Percentiles rank a stretch among this genome's conserved stretches.
Conservation (phyloP, 345 rosid genomes). For the Litchi chinensis region DNA sequence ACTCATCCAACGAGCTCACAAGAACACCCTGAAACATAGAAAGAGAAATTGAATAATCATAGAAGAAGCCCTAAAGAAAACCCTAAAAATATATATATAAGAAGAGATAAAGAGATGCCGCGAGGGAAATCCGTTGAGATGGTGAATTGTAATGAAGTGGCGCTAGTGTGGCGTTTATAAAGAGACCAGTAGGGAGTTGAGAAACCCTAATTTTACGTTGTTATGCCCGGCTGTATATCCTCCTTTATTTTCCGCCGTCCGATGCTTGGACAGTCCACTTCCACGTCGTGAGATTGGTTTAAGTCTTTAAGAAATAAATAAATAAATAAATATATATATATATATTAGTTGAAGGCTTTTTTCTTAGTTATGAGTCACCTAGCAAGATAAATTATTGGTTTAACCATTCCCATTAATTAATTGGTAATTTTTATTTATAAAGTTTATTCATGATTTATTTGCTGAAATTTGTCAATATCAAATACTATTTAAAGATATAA, state of each 20-base stretch:
- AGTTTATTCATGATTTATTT: too few relatives aligned
- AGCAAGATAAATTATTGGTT: too few relatives aligned
- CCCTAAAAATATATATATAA: neutral
- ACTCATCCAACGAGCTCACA: neutral
- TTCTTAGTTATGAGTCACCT: too few relatives aligned
- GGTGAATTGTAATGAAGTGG: neutral
- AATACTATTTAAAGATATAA: too few relatives aligned
- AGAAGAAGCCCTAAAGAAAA: neutral
- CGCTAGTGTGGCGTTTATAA: neutral
- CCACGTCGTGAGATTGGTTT: too few relatives aligned
- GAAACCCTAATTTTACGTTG: slow-evolving; percentile 14
- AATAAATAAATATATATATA: too few relatives aligned
- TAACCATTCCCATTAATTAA: too few relatives aligned
- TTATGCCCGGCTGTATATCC: neutral
- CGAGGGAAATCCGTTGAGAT: neutral
- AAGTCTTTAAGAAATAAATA: too few relatives aligned
- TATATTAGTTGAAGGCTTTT: too few relatives aligned
- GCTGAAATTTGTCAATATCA: too few relatives aligned
- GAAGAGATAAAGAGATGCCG: neutral
- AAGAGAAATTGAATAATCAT: neutral
- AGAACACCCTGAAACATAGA: neutral
- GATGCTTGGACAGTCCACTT: neutral
- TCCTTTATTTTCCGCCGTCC: slow-evolving; percentile 13
- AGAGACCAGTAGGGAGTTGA: neutral
- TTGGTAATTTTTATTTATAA: too few relatives aligned